These are phyloP conservation scores for Cornus controversa DNA, from an alignment of 148 eudicot genomes.

Conservation along the genomic window DNA sequence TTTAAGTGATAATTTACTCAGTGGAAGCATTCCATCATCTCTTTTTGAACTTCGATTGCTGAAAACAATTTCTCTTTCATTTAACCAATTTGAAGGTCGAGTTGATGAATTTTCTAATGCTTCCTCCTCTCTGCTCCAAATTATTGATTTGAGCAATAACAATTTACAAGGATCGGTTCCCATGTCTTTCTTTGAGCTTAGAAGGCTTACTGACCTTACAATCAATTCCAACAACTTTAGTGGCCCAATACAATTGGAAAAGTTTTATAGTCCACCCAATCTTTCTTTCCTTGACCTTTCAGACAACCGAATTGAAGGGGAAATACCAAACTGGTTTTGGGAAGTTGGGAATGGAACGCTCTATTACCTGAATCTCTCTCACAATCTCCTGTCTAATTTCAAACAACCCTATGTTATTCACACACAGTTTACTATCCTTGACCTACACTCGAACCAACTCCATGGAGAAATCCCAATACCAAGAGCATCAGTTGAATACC, in stretches of 20 bases:
- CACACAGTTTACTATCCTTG: background rate
- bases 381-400: background rate
- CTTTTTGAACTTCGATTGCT: conserved; percentile 17
- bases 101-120: background rate
- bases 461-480: conserved; percentile 23
- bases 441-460: conserved; percentile 23
- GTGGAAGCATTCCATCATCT: conserved; percentile 24
- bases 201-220: conserved; percentile 14
- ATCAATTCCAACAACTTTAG: conserved; percentile 25
- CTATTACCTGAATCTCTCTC: background rate
- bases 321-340: background rate
- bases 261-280: conserved; percentile 20
- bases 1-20: conserved; percentile 16
- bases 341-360: background rate
- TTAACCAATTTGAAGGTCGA: conserved; percentile 13
- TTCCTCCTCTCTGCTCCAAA: conserved; percentile 4
- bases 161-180: conserved; percentile 25
- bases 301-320: background rate
- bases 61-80: background rate
- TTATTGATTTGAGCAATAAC: conserved; percentile 25
- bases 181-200: conserved; percentile 11
- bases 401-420: conserved; percentile 3
- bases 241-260: conserved; percentile 14
- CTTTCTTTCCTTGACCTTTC: conserved; percentile 28
- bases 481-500: background rate